Base-by-base conservation (phyloP, 495 filamentous ascomycete genomes). In the Platismatia glauca region DNA sequence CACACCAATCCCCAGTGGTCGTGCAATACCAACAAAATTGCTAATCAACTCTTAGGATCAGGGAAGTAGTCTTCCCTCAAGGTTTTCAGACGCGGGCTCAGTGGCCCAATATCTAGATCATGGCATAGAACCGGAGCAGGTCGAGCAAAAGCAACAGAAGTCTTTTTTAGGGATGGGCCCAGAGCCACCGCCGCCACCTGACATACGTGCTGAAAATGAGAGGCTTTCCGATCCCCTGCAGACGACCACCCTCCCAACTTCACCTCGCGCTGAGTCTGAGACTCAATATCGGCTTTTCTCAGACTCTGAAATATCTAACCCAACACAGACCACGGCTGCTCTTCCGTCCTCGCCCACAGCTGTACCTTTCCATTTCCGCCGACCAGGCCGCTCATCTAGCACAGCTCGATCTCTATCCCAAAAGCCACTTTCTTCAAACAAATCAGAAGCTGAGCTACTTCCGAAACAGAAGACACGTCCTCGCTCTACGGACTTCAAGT, bases 81-180 rank as follows among this genome's bases (percentile, higher is more conserved):
- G 41, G 0, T n/a, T 57, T n/a, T 41, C 66, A 18, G 50, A 50
- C 5, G 50, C 61, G 43, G 62, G 48, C 33, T 58, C 58, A 37
- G 59, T 60, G 9, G 15, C 63, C 34, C 58, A 57, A 37, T 61
- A 56, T 24, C 63, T 65, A 31, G 50, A 56, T 1, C 22, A n/a
- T 57, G 33, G 55, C 9, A 16, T 60, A 15, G 46, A 64, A 24
- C 20, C 27, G 38, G 57, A 33, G 58, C 52, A 63, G 29, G 39
- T 33, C 31, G 38, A 61, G 39, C 70, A 71, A 58, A 68, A 75
- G 64, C 68, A 76, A 59, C 61, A 70, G 37, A 61, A 69, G 71
- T 74, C 75, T 78, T 80, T 79, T 78, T 78, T 82, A 80, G 77
- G 67, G 64, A 71, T 74, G 65, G 67, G 76, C 77, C 76, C 75